Evolutionary conservation across 805 yeast species (phyloP).

Genomic region (Schwanniomyces pseudopolymorphus): DNA sequence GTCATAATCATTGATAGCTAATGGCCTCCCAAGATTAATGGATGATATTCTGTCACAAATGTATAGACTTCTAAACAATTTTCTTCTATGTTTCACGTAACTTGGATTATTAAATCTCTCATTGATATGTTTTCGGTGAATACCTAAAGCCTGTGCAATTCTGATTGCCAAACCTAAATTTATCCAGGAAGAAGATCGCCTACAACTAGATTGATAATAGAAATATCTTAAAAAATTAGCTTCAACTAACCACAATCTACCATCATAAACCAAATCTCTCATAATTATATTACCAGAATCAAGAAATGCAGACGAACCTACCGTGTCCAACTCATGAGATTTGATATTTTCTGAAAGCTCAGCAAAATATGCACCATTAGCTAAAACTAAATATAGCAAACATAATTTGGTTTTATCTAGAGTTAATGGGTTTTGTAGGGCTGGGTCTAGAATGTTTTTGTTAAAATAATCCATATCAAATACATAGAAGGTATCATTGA

Average conservation of each 20-base stretch:
- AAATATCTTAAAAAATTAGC: conserved; percentile 38
- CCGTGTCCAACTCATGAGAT: conserved; percentile 15
- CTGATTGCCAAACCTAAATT: conserved; percentile 42
- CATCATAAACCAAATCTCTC: conserved; percentile 33
- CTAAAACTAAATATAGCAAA: conserved; percentile 37
- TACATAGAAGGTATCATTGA: conserved; percentile 41
- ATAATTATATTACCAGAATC: conserved; percentile 33
- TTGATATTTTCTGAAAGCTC: conserved; percentile 25
- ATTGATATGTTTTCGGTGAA: conserved; percentile 38
- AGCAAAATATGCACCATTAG: conserved; percentile 42
- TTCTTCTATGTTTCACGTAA: conserved; percentile 30
- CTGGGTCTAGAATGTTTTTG: conserved; percentile 21
- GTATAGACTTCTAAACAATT: conserved; percentile 32
- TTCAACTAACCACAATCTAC: conserved; percentile 42
- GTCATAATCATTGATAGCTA: conserved; percentile 26
- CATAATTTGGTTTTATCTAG: conserved; percentile 23
- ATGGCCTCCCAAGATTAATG: conserved; percentile 35
- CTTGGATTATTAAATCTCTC: conserved; percentile 30
- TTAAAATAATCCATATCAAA: conserved; percentile 33
- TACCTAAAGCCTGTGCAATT: conserved; percentile 41
- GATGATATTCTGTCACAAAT: conserved; percentile 34
- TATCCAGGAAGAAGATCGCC: conserved; percentile 44
- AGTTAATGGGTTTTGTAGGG: conserved; percentile 29
- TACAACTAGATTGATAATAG: conserved; percentile 39
- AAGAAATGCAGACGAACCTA: conserved; percentile 32